Evolutionary conservation across 441 rosid species (phyloP).

Genomic region (Kokia cookei): DNA sequence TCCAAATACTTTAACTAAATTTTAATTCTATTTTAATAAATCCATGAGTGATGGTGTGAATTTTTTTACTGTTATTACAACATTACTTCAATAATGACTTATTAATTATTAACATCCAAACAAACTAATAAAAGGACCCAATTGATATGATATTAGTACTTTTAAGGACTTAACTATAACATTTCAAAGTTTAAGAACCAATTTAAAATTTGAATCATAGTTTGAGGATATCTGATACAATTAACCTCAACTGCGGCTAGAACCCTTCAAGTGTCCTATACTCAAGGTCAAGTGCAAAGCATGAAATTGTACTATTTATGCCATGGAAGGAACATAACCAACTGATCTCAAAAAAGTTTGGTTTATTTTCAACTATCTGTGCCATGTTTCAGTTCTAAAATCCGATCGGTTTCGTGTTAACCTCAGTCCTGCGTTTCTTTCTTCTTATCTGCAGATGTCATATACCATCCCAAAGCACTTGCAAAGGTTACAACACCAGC

Average conservation of each 20-base stretch:
- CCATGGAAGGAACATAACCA: too few species aligned
- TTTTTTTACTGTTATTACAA: too few species aligned
- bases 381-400: not conserved
- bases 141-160: too few species aligned
- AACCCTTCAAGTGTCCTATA: too few species aligned
- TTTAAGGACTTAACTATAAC: not conserved
- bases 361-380: not conserved
- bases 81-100: too few species aligned
- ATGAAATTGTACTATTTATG: too few species aligned
- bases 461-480: conserved; percentile 85
- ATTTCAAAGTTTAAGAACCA: not conserved
- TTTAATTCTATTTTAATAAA: too few species aligned
- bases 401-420: not conserved
- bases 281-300: too few species aligned
- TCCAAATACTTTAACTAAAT: too few species aligned
- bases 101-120: too few species aligned
- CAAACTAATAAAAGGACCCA: too few species aligned
- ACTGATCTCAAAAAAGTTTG: not conserved
- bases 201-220: not conserved
- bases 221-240: not conserved
- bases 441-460: conserved; percentile 63
- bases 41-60: too few species aligned
- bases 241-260: not conserved
- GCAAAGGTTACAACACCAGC: conserved; percentile 57
- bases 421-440: conserved; percentile 57